These are phyloP conservation scores for Geum urbanum DNA, from an alignment of 306 rosid species.

Conservation along the genomic window DNA sequence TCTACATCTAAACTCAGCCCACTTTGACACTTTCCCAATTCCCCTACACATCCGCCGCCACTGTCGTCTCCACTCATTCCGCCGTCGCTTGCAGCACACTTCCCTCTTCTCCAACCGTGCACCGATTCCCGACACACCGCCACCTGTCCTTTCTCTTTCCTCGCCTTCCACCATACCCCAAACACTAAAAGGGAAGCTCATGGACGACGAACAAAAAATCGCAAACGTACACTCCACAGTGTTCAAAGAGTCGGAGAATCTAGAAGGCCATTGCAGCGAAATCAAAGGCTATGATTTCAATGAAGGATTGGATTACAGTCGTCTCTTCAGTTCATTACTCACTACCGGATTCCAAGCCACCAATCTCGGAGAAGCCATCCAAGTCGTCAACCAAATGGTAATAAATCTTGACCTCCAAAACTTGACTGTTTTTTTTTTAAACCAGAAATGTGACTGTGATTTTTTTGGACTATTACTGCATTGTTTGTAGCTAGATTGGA, in stretches of 20 bases:
- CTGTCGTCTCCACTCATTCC: too few relatives aligned
- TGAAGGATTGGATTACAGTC: constrained; percentile 55
- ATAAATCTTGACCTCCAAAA: constrained; percentile 25
- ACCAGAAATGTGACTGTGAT: neutral
- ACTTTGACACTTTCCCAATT: too few relatives aligned
- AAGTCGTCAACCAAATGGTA: constrained; percentile 79
- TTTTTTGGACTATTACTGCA: constrained; percentile 27
- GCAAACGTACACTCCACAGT: constrained; percentile 46
- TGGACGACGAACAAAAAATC: constrained; percentile 28
- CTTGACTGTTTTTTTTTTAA: neutral
- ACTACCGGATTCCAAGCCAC: constrained; percentile 92
- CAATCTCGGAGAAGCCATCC: constrained; percentile 70
- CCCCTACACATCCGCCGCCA: too few relatives aligned
- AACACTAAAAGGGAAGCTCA: too few relatives aligned
- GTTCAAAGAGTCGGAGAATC: constrained; percentile 65
- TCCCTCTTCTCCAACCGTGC: too few relatives aligned
- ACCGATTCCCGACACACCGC: too few relatives aligned
- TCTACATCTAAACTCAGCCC: too few relatives aligned
- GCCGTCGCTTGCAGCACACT: too few relatives aligned
- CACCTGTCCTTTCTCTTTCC: too few relatives aligned
- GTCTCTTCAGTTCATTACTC: constrained; percentile 55
- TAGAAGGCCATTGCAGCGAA: constrained; percentile 47
- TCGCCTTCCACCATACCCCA: too few relatives aligned
- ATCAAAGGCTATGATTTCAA: constrained; percentile 87
- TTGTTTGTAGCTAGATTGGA: constrained; percentile 83